These are phyloP conservation scores for Aspergillus phoenicis DNA, from an alignment of 2,329 filamentous ascomycete species.

Conservation along the genomic window DNA sequence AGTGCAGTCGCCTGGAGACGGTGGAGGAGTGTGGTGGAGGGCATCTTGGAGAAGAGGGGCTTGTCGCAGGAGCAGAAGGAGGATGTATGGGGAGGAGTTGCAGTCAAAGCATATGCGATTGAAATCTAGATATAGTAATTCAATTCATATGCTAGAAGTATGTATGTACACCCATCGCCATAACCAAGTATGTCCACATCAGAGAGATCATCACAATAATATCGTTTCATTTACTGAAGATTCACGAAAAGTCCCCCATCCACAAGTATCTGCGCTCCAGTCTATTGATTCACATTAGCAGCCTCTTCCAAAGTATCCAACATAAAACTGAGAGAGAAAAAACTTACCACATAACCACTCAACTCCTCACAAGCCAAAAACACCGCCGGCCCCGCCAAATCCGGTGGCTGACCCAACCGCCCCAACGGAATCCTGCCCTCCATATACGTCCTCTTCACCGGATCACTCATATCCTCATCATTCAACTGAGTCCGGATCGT, in stretches of 20 bases:
- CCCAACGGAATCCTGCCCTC: slow-evolving; percentile 79
- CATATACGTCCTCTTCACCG: slow-evolving; percentile 74
- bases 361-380: slow-evolving; percentile 79
- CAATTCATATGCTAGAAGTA: neutral
- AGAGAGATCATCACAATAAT: neutral
- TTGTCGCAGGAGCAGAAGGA: slow-evolving; percentile 64
- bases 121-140: slow-evolving; percentile 17
- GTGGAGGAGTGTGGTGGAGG: slow-evolving; percentile 73
- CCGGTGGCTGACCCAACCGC: slow-evolving; percentile 69
- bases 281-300: slow-evolving; percentile 43
- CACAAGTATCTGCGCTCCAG: slow-evolving; percentile 78
- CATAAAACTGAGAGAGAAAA: neutral
- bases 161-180: slow-evolving; percentile 2
- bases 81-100: slow-evolving; percentile 73
- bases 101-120: slow-evolving; percentile 66
- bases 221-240: slow-evolving; percentile 63
- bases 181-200: neutral
- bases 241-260: slow-evolving; percentile 91
- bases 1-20: slow-evolving; percentile 68
- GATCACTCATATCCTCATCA: slow-evolving; percentile 75
- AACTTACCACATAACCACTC: slow-evolving; percentile 69
- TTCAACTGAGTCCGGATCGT: slow-evolving; percentile 84
- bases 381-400: slow-evolving; percentile 80
- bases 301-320: neutral
- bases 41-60: slow-evolving; percentile 55